Percentiles rank a stretch among this genome's conserved stretches.
These are phyloP conservation scores for Aspergillus egyptiacus DNA, from an alignment of 495 filamentous ascomycete species.

Conservation along the genomic window DNA sequence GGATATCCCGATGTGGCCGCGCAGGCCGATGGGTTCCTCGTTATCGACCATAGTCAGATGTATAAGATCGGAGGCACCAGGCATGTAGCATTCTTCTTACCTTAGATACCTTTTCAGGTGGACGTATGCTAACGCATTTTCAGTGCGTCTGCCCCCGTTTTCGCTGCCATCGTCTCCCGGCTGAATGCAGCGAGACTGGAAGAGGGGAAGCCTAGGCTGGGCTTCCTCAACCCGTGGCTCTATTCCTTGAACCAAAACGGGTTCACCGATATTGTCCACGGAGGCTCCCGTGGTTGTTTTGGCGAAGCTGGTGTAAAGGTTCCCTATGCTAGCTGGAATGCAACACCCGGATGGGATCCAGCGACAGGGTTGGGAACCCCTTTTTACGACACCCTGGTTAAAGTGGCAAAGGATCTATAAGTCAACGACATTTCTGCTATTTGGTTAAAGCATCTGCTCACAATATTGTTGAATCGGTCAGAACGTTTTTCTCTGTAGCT, in stretches of 20 bases:
- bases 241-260: slow-evolving; percentile 43
- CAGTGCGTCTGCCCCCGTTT: slow-evolving; percentile 48
- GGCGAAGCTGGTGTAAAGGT: slow-evolving; percentile 31
- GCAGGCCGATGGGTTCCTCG: slow-evolving; percentile 38
- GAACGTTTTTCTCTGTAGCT: too few relatives aligned
- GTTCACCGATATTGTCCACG: slow-evolving; percentile 53
- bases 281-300: slow-evolving; percentile 49
- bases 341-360: slow-evolving; percentile 47
- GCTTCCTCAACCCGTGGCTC: slow-evolving; percentile 62
- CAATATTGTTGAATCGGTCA: too few relatives aligned
- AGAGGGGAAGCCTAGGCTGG: slow-evolving; percentile 42
- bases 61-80: slow-evolving; percentile 38
- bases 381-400: slow-evolving; percentile 22
- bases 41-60: slow-evolving; percentile 34
- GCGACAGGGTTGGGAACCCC: slow-evolving; percentile 33
- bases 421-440: not conserved
- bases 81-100: slow-evolving; percentile 21
- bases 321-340: slow-evolving; percentile 56
- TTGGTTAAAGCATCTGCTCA: too few relatives aligned
- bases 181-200: slow-evolving; percentile 53
- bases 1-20: slow-evolving; percentile 69
- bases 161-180: slow-evolving; percentile 49
- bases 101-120: too few relatives aligned
- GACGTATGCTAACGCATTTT: not conserved
- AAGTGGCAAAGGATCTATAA: slow-evolving; percentile 15